Evolutionary conservation across 495 filamentous ascomycete genomes (phyloP).

Genomic region (Clavariopsis aquatica): DNA sequence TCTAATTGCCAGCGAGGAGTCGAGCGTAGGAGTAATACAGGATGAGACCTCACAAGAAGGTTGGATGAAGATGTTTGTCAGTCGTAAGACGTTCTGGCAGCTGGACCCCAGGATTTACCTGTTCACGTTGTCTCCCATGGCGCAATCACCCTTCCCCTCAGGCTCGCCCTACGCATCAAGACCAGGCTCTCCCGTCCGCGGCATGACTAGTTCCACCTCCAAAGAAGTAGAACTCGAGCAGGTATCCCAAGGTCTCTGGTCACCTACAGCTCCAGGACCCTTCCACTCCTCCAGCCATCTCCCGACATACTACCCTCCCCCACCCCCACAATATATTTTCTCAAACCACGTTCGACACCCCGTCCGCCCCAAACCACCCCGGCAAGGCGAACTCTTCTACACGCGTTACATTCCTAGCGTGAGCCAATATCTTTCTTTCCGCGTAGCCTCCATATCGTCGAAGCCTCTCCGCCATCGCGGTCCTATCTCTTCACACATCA

Average conservation of each 20-base stretch:
- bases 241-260: slow-evolving; percentile 44
- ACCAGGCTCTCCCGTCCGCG: slow-evolving; percentile 58
- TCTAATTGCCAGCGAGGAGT: slow-evolving; percentile 73
- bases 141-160: slow-evolving; percentile 57
- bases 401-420: slow-evolving; percentile 80
- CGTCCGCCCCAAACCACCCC: slow-evolving; percentile 81
- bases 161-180: slow-evolving; percentile 58
- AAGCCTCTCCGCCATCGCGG: slow-evolving; percentile 58
- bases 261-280: slow-evolving; percentile 55
- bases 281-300: slow-evolving; percentile 78
- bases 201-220: slow-evolving; percentile 35
- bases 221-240: slow-evolving; percentile 32
- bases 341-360: slow-evolving; percentile 83
- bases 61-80: slow-evolving; percentile 82
- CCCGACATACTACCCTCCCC: slow-evolving; percentile 86
- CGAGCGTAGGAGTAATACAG: slow-evolving; percentile 65
- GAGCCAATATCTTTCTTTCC: slow-evolving; percentile 83
- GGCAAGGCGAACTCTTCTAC: slow-evolving; percentile 87
- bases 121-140: slow-evolving; percentile 73
- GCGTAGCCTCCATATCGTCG: slow-evolving; percentile 65
- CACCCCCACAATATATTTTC: slow-evolving; percentile 76
- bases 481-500: slow-evolving; percentile 45
- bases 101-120: slow-evolving; percentile 82
- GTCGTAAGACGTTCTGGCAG: slow-evolving; percentile 85
- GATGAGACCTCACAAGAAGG: slow-evolving; percentile 62